These are phyloP conservation scores for Colletotrichum falcatum DNA, from an alignment of 2,329 filamentous ascomycete species.

Conservation along the genomic window DNA sequence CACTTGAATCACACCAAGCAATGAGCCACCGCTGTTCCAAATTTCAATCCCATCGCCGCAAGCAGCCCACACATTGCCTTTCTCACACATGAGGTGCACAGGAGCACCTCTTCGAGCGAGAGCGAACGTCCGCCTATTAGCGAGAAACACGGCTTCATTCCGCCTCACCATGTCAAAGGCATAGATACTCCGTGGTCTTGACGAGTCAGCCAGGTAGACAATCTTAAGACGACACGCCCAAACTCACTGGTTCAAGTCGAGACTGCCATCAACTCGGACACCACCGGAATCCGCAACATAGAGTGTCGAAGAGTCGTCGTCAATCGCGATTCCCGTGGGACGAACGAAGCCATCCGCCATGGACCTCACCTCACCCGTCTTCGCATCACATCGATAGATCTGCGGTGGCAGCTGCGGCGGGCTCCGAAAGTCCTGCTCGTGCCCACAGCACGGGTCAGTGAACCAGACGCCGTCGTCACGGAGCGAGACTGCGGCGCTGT, in stretches of 20 bases:
- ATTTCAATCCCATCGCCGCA: slow-evolving; percentile 64
- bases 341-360: slow-evolving; percentile 60
- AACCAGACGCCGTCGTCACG: slow-evolving; percentile 60
- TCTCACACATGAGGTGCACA: slow-evolving; percentile 56
- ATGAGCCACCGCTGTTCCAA: slow-evolving; percentile 57
- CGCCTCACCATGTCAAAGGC: slow-evolving; percentile 59
- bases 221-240: slow-evolving; percentile 27
- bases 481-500: slow-evolving; percentile 53
- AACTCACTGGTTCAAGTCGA: slow-evolving; percentile 42
- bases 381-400: slow-evolving; percentile 60
- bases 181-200: slow-evolving; percentile 55
- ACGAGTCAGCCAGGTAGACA: background rate
- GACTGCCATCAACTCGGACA: slow-evolving; percentile 8
- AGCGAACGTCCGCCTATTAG: slow-evolving; percentile 65
- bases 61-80: slow-evolving; percentile 61
- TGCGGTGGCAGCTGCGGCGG: slow-evolving; percentile 59
- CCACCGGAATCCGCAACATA: slow-evolving; percentile 58
- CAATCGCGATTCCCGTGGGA: slow-evolving; percentile 57
- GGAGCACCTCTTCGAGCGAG: slow-evolving; percentile 61
- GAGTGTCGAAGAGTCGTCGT: slow-evolving; percentile 52
- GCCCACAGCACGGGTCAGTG: slow-evolving; percentile 59
- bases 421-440: slow-evolving; percentile 58
- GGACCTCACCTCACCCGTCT: slow-evolving; percentile 56
- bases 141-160: slow-evolving; percentile 55
- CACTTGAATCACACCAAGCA: slow-evolving; percentile 57